These are phyloP conservation scores for Suhomyces sp. DNA, from an alignment of 805 yeast species.

Conservation along the genomic window DNA sequence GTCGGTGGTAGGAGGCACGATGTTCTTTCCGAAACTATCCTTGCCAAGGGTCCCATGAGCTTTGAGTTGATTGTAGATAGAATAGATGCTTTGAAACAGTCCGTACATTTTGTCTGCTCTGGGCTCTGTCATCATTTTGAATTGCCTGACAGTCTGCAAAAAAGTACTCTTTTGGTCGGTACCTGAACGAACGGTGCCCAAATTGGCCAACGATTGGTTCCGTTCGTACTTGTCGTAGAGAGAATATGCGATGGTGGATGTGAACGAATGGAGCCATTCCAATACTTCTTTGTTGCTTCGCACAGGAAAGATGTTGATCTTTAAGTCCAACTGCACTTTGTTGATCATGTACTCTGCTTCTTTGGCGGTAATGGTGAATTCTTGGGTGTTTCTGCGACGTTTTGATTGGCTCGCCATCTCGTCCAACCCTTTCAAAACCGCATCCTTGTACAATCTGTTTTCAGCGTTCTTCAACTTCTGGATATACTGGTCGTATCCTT, in stretches of 20 bases:
- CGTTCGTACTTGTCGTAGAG: slow-evolving; percentile 56
- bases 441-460: slow-evolving; percentile 42
- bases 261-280: slow-evolving; percentile 54
- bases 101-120: slow-evolving; percentile 46
- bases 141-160: slow-evolving; percentile 50
- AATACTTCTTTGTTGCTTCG: slow-evolving; percentile 45
- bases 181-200: slow-evolving; percentile 57
- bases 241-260: slow-evolving; percentile 52
- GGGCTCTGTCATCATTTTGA: slow-evolving; percentile 54
- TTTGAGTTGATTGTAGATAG: slow-evolving; percentile 26
- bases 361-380: slow-evolving; percentile 15
- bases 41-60: slow-evolving; percentile 33
- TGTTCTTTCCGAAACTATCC: slow-evolving; percentile 42
- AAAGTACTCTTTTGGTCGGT: slow-evolving; percentile 45
- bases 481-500: slow-evolving; percentile 48
- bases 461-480: slow-evolving; percentile 43
- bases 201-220: slow-evolving; percentile 51
- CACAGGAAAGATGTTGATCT: slow-evolving; percentile 50
- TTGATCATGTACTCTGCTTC: slow-evolving; percentile 42
- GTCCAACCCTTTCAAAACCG: slow-evolving; percentile 6
- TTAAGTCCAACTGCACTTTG: slow-evolving; percentile 45
- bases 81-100: slow-evolving; percentile 39
- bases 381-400: slow-evolving; percentile 2
- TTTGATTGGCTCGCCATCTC: slow-evolving; percentile 2
- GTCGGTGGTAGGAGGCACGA: slow-evolving; percentile 52